Conservation (phyloP, 2,329 filamentous ascomycete species). For the Scytalidium sp. region DNA sequence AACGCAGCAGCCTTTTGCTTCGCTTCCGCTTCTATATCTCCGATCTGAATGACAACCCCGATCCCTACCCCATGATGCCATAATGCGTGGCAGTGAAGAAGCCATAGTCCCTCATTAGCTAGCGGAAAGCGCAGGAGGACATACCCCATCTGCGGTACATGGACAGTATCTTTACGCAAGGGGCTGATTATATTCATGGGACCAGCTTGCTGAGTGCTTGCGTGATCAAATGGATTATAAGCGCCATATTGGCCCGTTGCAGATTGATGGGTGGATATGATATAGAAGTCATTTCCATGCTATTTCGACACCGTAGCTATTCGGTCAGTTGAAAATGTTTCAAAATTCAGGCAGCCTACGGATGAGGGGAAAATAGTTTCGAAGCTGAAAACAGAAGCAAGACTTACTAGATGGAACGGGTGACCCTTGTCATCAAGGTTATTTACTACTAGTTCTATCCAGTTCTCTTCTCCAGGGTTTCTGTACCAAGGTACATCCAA, state of each 20-base stretch:
- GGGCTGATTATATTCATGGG: neutral
- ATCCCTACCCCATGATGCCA: neutral
- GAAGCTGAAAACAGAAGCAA: too few relatives aligned
- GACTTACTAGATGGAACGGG: slow-evolving; percentile 42
- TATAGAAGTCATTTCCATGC: neutral
- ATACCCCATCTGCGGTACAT: neutral
- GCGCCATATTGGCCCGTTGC: neutral
- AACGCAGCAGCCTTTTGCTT: neutral
- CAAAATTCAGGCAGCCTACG: too few relatives aligned
- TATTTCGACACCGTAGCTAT: neutral
- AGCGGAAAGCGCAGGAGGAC: neutral
- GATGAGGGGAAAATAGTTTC: too few relatives aligned
- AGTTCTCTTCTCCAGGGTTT: neutral
- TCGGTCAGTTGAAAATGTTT: too few relatives aligned
- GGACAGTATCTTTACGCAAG: slow-evolving; percentile 17
- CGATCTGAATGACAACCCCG: neutral
- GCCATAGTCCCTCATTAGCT: neutral
- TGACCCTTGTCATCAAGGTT: slow-evolving; percentile 44
- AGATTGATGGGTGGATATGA: neutral
- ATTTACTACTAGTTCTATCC: slow-evolving; percentile 48
- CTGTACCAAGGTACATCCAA: slow-evolving; percentile 24
- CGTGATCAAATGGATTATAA: neutral
- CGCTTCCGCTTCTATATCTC: neutral
- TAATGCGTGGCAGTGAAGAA: neutral
- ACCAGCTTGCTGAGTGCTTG: neutral